Percentiles rank a stretch among this genome's conserved stretches.
These are phyloP conservation scores for Talaromyces sp. DNA, from an alignment of 2,329 filamentous ascomycete species.

Conservation along the genomic window DNA sequence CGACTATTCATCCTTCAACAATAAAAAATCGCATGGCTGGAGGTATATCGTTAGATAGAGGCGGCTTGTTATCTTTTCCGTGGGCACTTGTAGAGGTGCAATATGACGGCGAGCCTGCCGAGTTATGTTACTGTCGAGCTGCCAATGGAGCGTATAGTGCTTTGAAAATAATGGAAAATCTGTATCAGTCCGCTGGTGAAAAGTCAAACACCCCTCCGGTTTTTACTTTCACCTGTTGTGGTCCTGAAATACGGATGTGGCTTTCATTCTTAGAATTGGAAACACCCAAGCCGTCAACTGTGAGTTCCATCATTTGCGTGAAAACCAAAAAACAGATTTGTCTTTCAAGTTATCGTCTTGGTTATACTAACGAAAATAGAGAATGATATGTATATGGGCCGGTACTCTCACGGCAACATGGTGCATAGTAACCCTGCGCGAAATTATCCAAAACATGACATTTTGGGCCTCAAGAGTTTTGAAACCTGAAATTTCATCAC, in stretches of 20 bases:
- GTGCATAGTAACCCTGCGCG: neutral
- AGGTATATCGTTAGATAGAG: neutral
- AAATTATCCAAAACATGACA: slow-evolving; percentile 4
- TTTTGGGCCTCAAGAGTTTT: slow-evolving; percentile 6
- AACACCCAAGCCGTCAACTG: neutral
- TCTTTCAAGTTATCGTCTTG: neutral
- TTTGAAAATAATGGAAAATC: neutral
- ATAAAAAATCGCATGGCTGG: neutral
- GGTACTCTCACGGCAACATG: slow-evolving; percentile 4
- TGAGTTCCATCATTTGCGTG: neutral
- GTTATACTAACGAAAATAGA: neutral
- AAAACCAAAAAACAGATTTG: neutral
- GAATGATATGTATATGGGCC: neutral
- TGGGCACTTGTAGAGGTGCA: slow-evolving; percentile 6
- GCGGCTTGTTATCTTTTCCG: slow-evolving; percentile 2
- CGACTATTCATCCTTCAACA: neutral
- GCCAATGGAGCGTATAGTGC: neutral
- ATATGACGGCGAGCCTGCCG: neutral
- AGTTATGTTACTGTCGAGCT: slow-evolving; percentile 3
- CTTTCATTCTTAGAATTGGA: neutral
- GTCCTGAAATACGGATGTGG: slow-evolving; percentile 1
- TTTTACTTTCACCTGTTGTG: slow-evolving; percentile 1
- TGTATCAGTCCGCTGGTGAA: neutral
- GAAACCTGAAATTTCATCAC: neutral
- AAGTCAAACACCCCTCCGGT: neutral